phyloP scores from a whole-genome alignment of 768 basidiomycete genomes.

The Coprinopsis sp. region DNA sequence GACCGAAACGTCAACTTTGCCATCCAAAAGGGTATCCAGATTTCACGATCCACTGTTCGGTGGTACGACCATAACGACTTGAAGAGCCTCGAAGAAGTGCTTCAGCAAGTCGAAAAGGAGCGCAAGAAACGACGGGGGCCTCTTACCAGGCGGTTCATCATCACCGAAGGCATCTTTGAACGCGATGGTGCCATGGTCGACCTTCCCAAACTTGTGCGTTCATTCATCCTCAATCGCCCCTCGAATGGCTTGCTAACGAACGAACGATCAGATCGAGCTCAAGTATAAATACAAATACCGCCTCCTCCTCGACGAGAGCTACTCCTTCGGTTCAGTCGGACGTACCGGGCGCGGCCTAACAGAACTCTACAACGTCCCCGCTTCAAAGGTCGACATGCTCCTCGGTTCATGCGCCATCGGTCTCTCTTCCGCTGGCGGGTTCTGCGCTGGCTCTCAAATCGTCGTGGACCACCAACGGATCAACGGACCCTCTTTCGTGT shows the following conservation, averaged over 20 bases:
- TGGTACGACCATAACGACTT: conserved; percentile 98
- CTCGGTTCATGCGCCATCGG: conserved; percentile 85
- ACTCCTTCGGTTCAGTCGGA: conserved; percentile 92
- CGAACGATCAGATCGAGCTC: conserved; percentile 68
- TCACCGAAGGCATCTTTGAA: conserved; percentile 97
- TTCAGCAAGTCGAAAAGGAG: conserved; percentile 83
- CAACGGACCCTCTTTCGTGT: conserved; percentile 93
- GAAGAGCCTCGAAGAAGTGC: conserved; percentile 82
- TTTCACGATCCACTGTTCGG: conserved; percentile 83
- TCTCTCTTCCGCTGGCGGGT: conserved; percentile 82
- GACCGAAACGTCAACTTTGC: conserved; percentile 95
- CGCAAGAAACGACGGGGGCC: conserved; percentile 76
- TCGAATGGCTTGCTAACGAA: neutral
- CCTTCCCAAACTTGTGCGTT: conserved; percentile 83
- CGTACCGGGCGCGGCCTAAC: conserved; percentile 93
- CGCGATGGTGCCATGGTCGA: conserved; percentile 91
- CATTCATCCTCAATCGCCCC: neutral
- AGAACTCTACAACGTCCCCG: conserved; percentile 90
- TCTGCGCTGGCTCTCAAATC: conserved; percentile 83
- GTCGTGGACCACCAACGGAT: conserved; percentile 95
- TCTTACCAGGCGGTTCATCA: conserved; percentile 87
- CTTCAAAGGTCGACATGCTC: conserved; percentile 90
- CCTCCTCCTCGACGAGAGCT: conserved; percentile 87
- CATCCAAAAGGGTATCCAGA: conserved; percentile 93
- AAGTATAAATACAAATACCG: conserved; percentile 96